Base-by-base conservation (phyloP, 23 red algal species). In the Chondrus crispus region DNA sequence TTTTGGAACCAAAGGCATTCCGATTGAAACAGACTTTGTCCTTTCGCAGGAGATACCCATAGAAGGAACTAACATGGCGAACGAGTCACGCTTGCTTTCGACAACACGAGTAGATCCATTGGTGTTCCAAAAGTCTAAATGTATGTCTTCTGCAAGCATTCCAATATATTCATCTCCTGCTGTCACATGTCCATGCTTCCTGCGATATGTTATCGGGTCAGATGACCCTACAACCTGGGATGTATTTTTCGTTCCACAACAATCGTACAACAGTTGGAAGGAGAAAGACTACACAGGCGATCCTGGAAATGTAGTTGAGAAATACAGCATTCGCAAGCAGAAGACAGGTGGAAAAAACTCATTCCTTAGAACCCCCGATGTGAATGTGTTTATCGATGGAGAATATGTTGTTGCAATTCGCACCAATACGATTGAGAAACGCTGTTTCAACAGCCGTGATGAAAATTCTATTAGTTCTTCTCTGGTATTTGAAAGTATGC, bases 401-500 rank as follows among this genome's bases (percentile, higher is more conserved):
- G 24, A 20, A 20, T 87, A 22, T 40, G 62, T 48, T 16, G 43
- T 87, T 62, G 84, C 64, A 41, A 54, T 87, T 2, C 84, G 84
- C 14, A 68, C 84, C 6, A 52, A 47, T 46, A 40, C 62, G 10
- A 53, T 57, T 35, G 39, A 48, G 40, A 40, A 62, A 44, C 84
- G 69, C 26, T 87, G 84, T 32, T 74, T 87, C n/a, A 68, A 68
- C 45, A 28, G 14, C 14, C 5, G 2, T 3, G 48, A 6, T 9
- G 40, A 5, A 30, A 60, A 20, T 32, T 20, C n/a, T 40, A 38
- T 18, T 11, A 42, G 2, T 4, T 52, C 82, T 2, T 28, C 18
- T 10, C 32, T 87, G 84, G 84, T 87, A 66, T 87, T 87, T 48
- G 84, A 87, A 68, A 7, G 60, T 29, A 87, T 87, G 84, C 84